A percentile compares a stretch with the other conserved stretches of the same genome.
phyloP scores from a whole-genome alignment of 1,284 basidiomycete species.

The Moesziomyces sp. region DNA sequence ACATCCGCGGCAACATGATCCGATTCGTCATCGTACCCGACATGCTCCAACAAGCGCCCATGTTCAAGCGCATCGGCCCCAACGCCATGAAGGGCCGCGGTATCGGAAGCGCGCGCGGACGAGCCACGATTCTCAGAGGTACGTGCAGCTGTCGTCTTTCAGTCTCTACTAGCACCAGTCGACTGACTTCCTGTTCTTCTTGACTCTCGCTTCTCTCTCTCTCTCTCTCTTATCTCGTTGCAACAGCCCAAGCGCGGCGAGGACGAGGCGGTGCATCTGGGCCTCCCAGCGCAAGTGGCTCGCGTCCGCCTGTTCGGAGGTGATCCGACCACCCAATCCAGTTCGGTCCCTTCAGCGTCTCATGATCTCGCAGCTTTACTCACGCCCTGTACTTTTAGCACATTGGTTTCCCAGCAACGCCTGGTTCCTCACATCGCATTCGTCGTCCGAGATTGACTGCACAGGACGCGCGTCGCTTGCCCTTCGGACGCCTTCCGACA shows the following conservation, averaged over 20 bases:
- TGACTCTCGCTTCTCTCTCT: background rate
- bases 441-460: no score
- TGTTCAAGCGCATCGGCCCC: conserved; percentile 98
- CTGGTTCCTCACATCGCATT: conserved; percentile 1
- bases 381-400: conserved; percentile 37
- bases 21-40: conserved; percentile 97
- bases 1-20: conserved; percentile 94
- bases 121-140: conserved; percentile 93
- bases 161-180: no score
- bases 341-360: background rate
- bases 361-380: background rate
- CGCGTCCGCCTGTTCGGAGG: conserved; percentile 36
- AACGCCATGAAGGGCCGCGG: conserved; percentile 98
- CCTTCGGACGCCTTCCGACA: no score
- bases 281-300: conserved; percentile 6
- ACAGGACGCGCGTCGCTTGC: no score
- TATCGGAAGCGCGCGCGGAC: conserved; percentile 96
- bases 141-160: conserved; percentile 5
- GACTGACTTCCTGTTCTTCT: background rate
- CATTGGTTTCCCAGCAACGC: conserved; percentile 1
- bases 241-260: conserved; percentile 48
- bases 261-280: conserved; percentile 39
- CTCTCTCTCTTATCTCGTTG: background rate
- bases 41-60: conserved; percentile 98
- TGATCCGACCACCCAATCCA: background rate